These are phyloP conservation scores for Penicillium rolfsii DNA, from an alignment of 2,329 filamentous ascomycete species.

Conservation along the genomic window DNA sequence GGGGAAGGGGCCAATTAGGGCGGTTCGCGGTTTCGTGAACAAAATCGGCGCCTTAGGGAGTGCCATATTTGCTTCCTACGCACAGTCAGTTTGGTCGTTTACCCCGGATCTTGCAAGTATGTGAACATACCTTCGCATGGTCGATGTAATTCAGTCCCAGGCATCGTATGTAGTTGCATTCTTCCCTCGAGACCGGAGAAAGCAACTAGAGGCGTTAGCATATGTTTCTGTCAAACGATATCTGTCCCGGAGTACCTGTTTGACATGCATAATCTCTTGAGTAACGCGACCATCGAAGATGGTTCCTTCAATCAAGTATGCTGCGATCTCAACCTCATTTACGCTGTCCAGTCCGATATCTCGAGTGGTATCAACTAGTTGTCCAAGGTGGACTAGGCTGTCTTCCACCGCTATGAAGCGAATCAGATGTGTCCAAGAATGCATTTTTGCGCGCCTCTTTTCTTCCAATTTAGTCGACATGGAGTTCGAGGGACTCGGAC, in stretches of 20 bases:
- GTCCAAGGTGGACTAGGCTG: constrained; percentile 34
- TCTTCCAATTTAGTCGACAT: no score
- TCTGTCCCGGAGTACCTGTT: constrained; percentile 13
- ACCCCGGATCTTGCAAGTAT: no score
- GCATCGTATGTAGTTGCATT: constrained; percentile 37
- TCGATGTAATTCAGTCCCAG: constrained; percentile 39
- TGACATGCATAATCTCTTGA: constrained; percentile 29
- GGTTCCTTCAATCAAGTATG: constrained; percentile 32
- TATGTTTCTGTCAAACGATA: no score
- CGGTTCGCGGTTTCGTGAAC: constrained; percentile 37
- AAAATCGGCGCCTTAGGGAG: constrained; percentile 35
- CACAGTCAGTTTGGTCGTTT: no score
- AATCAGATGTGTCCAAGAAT: constrained; percentile 36
- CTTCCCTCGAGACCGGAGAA: constrained; percentile 31
- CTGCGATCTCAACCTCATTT: constrained; percentile 28
- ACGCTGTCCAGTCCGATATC: constrained; percentile 34
- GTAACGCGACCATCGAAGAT: constrained; percentile 36
- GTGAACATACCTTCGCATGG: constrained; percentile 31
- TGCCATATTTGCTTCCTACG: constrained; percentile 30
- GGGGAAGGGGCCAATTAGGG: constrained; percentile 33
- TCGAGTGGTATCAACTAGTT: constrained; percentile 32
- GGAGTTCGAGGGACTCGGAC: no score
- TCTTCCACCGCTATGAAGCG: constrained; percentile 39
- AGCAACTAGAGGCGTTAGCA: constrained; percentile 27
- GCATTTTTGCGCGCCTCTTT: no score